Evolutionary conservation across 2,329 filamentous ascomycete species (phyloP).

Genomic region (Periglandula ipomoeae): DNA sequence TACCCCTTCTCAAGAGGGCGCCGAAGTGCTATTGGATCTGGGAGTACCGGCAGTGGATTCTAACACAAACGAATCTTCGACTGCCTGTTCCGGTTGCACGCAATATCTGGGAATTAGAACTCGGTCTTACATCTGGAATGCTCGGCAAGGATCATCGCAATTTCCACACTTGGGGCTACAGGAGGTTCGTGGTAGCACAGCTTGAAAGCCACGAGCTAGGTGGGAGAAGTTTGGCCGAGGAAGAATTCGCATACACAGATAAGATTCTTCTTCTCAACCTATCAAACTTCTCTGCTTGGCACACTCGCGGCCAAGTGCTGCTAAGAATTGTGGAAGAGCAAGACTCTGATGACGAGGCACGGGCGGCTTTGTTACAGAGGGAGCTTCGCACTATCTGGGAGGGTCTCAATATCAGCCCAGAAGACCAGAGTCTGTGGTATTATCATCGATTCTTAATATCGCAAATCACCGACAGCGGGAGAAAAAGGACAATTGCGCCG

Average conservation of each 20-base stretch:
- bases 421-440: conserved; percentile 6
- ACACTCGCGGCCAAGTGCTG: neutral
- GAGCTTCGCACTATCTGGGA: conserved; percentile 1
- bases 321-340: neutral
- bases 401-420: conserved; percentile 2
- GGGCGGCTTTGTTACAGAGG: neutral
- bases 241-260: neutral
- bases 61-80: neutral
- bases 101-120: neutral
- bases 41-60: neutral
- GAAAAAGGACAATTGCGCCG: neutral
- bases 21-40: conserved; percentile 2
- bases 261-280: neutral
- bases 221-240: neutral
- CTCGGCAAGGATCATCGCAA: neutral
- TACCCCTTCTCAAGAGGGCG: neutral
- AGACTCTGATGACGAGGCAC: neutral
- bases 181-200: neutral
- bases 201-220: neutral
- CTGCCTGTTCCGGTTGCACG: neutral
- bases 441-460: conserved; percentile 5
- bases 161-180: conserved; percentile 4
- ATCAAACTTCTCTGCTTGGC: conserved; percentile 5
- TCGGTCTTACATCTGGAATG: neutral
- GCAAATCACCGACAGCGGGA: no score